A percentile compares a stretch with the other conserved stretches of the same genome.
Conservation (phyloP, 2,329 filamentous ascomycete species). For the Parafenestella ontariensis region DNA sequence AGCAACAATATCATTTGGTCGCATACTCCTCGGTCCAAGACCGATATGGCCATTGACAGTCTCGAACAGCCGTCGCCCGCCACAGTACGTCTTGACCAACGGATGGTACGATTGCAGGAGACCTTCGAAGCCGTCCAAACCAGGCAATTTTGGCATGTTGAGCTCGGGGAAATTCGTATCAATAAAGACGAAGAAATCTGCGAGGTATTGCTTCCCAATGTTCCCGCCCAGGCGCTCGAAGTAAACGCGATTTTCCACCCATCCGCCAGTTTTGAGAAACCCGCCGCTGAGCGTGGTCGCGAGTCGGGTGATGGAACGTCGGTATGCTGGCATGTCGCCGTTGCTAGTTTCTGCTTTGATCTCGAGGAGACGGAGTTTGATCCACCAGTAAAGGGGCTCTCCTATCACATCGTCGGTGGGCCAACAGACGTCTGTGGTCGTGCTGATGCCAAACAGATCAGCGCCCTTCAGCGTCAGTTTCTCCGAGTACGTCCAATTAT, state of each 20-base stretch:
- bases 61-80: not conserved
- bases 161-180: not conserved
- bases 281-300: not conserved
- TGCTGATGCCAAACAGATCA: not conserved
- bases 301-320: not conserved
- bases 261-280: not conserved
- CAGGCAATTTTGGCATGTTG: not conserved
- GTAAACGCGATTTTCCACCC: not conserved
- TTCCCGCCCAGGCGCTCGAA: not conserved
- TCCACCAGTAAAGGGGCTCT: not conserved
- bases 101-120: not conserved
- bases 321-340: not conserved
- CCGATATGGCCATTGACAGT: not conserved
- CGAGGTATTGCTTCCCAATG: not conserved
- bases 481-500: not conserved
- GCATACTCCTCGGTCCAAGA: slow-evolving; percentile 5
- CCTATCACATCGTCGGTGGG: not conserved
- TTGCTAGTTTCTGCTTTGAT: not conserved
- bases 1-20: slow-evolving; percentile 1
- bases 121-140: not conserved
- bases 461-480: not conserved
- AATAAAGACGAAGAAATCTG: not conserved
- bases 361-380: not conserved
- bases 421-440: not conserved
- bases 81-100: not conserved